Evolutionary conservation across 306 rosid species (phyloP).

Genomic region (Gillenia trifoliata): DNA sequence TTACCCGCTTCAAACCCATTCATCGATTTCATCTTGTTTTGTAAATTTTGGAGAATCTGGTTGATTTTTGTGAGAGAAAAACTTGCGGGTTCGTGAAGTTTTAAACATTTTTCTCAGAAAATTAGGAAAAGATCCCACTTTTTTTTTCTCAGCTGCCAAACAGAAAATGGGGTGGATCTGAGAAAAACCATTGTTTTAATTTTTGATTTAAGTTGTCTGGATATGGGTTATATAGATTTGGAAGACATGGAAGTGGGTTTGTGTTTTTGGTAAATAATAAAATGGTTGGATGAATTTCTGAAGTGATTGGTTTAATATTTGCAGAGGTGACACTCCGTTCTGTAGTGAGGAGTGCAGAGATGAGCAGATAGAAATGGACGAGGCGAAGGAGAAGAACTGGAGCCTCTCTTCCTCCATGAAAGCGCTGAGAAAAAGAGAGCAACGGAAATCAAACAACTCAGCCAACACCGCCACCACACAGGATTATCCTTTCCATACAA

Average conservation of each 20-base stretch:
- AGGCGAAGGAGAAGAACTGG: slow-evolving; percentile 62
- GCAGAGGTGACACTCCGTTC: slow-evolving; percentile 93
- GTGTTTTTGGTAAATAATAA: not conserved
- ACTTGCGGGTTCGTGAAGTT: too few relatives aligned
- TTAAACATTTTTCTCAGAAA: too few relatives aligned
- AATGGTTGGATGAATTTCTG: not conserved
- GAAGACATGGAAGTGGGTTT: not conserved
- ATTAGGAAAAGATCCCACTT: too few relatives aligned
- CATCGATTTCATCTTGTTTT: not conserved
- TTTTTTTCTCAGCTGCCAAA: not conserved
- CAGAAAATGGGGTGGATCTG: not conserved
- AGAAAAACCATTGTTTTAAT: too few relatives aligned
- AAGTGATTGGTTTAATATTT: not conserved
- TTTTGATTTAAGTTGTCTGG: not conserved
- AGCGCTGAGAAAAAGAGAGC: slow-evolving; percentile 65
- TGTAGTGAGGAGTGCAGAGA: slow-evolving; percentile 87
- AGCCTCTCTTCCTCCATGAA: slow-evolving; percentile 62
- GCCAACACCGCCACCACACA: slow-evolving; percentile 29
- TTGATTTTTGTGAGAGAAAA: too few relatives aligned
- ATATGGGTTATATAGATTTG: not conserved
- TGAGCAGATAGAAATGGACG: slow-evolving; percentile 78
- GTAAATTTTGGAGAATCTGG: not conserved
- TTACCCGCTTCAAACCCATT: too few relatives aligned
- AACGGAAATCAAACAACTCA: slow-evolving; percentile 57
- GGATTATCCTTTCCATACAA: slow-evolving; percentile 49